Conservation (phyloP, 2,329 filamentous ascomycete species). For the Tolypocladium tundrense region DNA sequence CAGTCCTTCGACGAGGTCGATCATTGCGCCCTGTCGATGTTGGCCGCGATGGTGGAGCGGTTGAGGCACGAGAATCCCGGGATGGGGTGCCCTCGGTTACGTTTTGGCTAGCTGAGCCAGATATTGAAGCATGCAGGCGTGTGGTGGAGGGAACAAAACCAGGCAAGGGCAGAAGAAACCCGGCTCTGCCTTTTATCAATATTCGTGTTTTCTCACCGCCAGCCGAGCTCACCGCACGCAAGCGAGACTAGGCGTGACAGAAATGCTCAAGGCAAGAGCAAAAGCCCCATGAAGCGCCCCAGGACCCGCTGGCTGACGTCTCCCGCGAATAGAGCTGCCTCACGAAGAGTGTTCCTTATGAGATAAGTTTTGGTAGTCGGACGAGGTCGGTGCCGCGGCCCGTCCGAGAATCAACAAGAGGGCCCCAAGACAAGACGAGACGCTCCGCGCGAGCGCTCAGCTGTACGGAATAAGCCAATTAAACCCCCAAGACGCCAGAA, state of each 20-base stretch:
- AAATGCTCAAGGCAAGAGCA: neutral
- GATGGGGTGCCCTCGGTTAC: neutral
- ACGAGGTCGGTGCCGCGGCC: neutral
- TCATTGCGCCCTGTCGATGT: neutral
- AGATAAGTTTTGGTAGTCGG: neutral
- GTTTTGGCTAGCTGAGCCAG: neutral
- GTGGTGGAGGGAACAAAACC: neutral
- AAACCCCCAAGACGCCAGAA: neutral
- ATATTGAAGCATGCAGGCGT: neutral
- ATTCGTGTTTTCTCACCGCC: neutral
- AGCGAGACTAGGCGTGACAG: neutral
- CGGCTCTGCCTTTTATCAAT: neutral
- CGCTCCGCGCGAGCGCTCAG: neutral
- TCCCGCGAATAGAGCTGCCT: neutral
- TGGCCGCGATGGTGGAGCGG: neutral
- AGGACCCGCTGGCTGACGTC: neutral
- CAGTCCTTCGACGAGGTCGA: constrained; percentile 2
- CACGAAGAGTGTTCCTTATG: neutral
- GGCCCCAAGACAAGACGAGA: neutral
- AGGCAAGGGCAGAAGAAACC: neutral
- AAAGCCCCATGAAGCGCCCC: neutral
- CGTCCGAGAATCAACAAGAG: neutral
- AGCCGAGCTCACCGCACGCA: neutral
- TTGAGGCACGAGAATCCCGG: neutral
- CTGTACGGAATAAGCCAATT: neutral